These are phyloP conservation scores for Blastobotrys buckinghamii DNA, from an alignment of 1,139 yeast genomes.

Conservation along the genomic window DNA sequence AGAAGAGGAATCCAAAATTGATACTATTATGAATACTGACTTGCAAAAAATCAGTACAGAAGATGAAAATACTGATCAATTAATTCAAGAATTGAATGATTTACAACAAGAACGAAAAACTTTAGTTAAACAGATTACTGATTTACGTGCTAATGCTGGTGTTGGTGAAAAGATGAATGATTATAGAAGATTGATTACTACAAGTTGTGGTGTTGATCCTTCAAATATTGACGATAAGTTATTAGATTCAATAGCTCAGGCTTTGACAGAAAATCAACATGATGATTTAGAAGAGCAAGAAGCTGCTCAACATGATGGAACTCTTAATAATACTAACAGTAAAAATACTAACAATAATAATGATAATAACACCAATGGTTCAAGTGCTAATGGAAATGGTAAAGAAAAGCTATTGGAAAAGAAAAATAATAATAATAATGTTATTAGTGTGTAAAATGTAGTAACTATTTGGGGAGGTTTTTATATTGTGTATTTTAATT, in stretches of 20 bases:
- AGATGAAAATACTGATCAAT: constrained; percentile 25
- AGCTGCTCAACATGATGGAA: too few relatives aligned
- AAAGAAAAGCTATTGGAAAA: background rate
- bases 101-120: constrained; percentile 45
- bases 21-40: constrained; percentile 26
- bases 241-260: constrained; percentile 51
- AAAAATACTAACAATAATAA: background rate
- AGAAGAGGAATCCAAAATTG: constrained; percentile 40
- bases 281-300: constrained; percentile 15
- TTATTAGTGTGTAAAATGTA: constrained; percentile 7
- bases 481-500: too few relatives aligned
- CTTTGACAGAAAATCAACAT: constrained; percentile 25
- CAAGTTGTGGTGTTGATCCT: constrained; percentile 72
- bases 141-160: constrained; percentile 41
- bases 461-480: too few relatives aligned
- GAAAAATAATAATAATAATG: background rate
- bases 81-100: constrained; percentile 38
- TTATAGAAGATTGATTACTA: constrained; percentile 73
- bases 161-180: constrained; percentile 62
- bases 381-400: background rate
- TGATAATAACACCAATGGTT: too few relatives aligned
- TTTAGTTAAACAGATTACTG: constrained; percentile 42
- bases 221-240: constrained; percentile 77
- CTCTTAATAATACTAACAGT: background rate
- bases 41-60: constrained; percentile 13